These are phyloP conservation scores for Hypoxylon rubiginosum DNA, from an alignment of 2,329 filamentous ascomycete genomes.

Conservation along the genomic window DNA sequence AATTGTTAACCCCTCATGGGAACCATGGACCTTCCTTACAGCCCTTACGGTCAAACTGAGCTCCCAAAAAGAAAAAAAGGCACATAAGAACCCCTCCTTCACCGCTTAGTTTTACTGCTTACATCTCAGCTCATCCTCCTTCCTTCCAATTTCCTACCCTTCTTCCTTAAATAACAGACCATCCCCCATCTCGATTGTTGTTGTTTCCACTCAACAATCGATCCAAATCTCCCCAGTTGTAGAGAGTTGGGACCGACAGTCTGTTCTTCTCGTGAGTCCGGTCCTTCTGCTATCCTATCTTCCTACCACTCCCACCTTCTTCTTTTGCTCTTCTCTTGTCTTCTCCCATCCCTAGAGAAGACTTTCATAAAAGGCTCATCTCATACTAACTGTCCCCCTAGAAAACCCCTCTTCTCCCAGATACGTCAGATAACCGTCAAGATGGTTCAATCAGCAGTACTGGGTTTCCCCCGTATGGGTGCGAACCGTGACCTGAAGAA, in stretches of 20 bases:
- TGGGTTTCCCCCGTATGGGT: slow-evolving; percentile 99
- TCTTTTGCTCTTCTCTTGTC: background rate
- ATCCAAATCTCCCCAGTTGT: slow-evolving; percentile 23
- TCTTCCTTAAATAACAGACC: slow-evolving; percentile 32
- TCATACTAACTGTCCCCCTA: slow-evolving; percentile 30
- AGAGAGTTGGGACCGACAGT: slow-evolving; percentile 47
- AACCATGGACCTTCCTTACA: slow-evolving; percentile 1
- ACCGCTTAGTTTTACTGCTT: slow-evolving; percentile 31
- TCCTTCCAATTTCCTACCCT: slow-evolving; percentile 21
- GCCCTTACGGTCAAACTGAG: slow-evolving; percentile 1
- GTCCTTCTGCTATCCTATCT: background rate
- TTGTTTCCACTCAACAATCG: slow-evolving; percentile 36
- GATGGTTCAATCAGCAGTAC: slow-evolving; percentile 80
- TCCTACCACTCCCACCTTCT: background rate
- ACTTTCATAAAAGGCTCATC: background rate
- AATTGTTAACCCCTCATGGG: slow-evolving; percentile 41
- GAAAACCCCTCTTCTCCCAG: slow-evolving; percentile 42
- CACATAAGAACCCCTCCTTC: slow-evolving; percentile 30
- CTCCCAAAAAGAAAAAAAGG: slow-evolving; percentile 27
- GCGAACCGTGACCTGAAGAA: slow-evolving; percentile 99
- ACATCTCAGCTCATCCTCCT: slow-evolving; percentile 17
- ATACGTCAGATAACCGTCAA: slow-evolving; percentile 55
- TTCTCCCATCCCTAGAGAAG: background rate
- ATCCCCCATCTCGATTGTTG: slow-evolving; percentile 32
- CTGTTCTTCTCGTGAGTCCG: slow-evolving; percentile 46